Evolutionary conservation across 2,329 filamentous ascomycete species (phyloP).

Genomic region (Bipolaris sorokiniana): DNA sequence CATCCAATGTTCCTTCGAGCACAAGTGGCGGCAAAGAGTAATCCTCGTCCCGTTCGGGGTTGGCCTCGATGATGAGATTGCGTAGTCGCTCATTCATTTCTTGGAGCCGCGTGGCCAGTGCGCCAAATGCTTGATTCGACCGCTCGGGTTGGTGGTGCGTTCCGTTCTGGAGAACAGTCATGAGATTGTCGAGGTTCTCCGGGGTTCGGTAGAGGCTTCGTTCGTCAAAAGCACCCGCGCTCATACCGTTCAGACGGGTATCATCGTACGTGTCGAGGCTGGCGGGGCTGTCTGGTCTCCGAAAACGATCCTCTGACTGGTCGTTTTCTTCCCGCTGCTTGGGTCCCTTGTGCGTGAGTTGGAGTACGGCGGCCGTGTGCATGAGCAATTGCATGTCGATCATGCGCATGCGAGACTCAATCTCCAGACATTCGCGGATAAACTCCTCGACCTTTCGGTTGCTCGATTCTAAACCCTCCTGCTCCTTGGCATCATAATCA

Average conservation of each 20-base stretch:
- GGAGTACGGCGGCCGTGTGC: slow-evolving; percentile 90
- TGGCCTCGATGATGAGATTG: slow-evolving; percentile 68
- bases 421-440: slow-evolving; percentile 75
- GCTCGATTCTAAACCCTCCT: slow-evolving; percentile 75
- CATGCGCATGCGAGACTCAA: slow-evolving; percentile 77
- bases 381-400: slow-evolving; percentile 78
- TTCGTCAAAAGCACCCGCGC: slow-evolving; percentile 75
- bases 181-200: slow-evolving; percentile 65
- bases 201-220: slow-evolving; percentile 73
- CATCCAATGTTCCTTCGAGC: slow-evolving; percentile 25
- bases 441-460: slow-evolving; percentile 86
- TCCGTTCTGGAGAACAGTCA: slow-evolving; percentile 48
- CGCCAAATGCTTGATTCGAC: slow-evolving; percentile 60
- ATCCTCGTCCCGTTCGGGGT: slow-evolving; percentile 56
- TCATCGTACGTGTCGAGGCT: slow-evolving; percentile 74
- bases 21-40: slow-evolving; percentile 40
- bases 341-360: slow-evolving; percentile 83
- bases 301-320: slow-evolving; percentile 41
- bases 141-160: slow-evolving; percentile 40
- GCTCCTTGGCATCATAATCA: slow-evolving; percentile 58
- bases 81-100: slow-evolving; percentile 70
- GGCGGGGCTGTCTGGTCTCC: slow-evolving; percentile 74
- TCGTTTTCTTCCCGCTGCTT: slow-evolving; percentile 61
- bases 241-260: slow-evolving; percentile 57
- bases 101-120: slow-evolving; percentile 70